Evolutionary conservation across 139 green algal species (phyloP).

Genomic region (Parachlorella kessleri): DNA sequence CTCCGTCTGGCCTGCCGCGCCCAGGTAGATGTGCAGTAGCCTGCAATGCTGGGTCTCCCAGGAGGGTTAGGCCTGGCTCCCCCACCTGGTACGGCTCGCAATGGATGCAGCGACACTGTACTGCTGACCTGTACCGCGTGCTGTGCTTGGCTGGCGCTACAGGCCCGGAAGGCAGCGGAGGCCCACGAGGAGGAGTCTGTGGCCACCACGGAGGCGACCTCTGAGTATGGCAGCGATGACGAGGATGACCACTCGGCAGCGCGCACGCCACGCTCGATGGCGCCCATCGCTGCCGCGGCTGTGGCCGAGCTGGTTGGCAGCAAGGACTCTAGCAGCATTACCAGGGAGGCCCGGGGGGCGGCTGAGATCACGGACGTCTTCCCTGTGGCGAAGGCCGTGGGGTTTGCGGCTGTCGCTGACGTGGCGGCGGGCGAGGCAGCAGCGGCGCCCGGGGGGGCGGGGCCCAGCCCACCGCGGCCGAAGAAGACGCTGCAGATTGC

Average conservation of each 20-base stretch:
- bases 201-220: constrained; percentile 1
- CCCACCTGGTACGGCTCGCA: no score
- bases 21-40: no score
- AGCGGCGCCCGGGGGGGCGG: not conserved
- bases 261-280: not conserved
- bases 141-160: no score
- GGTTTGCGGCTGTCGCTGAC: not conserved
- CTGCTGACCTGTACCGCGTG: no score
- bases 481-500: constrained; percentile 17
- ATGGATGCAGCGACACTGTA: no score
- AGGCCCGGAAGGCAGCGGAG: not conserved
- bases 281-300: not conserved
- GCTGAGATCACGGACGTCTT: not conserved
- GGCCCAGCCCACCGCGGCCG: not conserved
- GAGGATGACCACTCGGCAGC: constrained; percentile 1
- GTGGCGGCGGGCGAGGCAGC: not conserved
- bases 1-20: no score
- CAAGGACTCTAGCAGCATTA: not conserved
- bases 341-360: not conserved
- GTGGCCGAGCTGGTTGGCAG: not conserved
- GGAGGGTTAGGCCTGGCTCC: no score
- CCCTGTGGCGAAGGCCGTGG: no score
- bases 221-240: constrained; percentile 13
- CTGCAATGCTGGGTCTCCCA: no score
- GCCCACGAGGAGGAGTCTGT: not conserved